A percentile compares a stretch with the other conserved stretches of the same genome.
Evolutionary conservation across 1,139 yeast genomes (phyloP).

Genomic region (Starmera stellimalicola): DNA sequence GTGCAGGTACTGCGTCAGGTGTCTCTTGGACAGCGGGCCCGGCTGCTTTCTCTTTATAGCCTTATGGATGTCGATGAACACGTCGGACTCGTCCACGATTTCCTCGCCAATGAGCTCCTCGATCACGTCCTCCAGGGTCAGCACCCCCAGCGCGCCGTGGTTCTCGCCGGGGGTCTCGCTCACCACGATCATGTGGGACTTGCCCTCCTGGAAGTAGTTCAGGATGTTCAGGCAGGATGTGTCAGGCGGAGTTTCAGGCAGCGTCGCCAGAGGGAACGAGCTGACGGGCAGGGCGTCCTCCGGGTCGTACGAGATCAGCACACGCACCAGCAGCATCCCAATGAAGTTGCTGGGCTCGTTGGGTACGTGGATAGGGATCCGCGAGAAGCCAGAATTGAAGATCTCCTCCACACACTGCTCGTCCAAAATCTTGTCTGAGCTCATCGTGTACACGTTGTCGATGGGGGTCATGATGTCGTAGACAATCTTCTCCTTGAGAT

Average conservation of each 20-base stretch:
- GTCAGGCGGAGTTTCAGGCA: slow-evolving; percentile 88
- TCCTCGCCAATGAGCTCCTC: slow-evolving; percentile 98
- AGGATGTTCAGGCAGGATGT: slow-evolving; percentile 90
- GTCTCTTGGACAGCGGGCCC: slow-evolving; percentile 73
- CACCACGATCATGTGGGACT: slow-evolving; percentile 94
- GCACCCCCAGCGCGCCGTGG: slow-evolving; percentile 80
- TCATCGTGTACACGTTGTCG: slow-evolving; percentile 80
- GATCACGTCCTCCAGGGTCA: slow-evolving; percentile 92
- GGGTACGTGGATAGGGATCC: slow-evolving; percentile 93
- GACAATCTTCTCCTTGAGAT: slow-evolving; percentile 86
- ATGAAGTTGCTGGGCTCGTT: slow-evolving; percentile 84
- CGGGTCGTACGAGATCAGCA: slow-evolving; percentile 90
- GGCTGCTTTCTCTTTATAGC: slow-evolving; percentile 78
- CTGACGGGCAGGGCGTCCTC: slow-evolving; percentile 92
- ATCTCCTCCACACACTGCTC: slow-evolving; percentile 83
- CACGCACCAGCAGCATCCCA: slow-evolving; percentile 91
- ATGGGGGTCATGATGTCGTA: slow-evolving; percentile 90
- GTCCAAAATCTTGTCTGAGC: slow-evolving; percentile 76
- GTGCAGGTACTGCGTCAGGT: slow-evolving; percentile 60
- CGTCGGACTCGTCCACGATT: slow-evolving; percentile 96
- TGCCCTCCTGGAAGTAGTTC: slow-evolving; percentile 96
- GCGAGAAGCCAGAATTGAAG: slow-evolving; percentile 86
- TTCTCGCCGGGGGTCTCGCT: slow-evolving; percentile 83
- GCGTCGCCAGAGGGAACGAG: slow-evolving; percentile 87
- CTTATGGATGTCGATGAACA: slow-evolving; percentile 81